Base-by-base conservation (phyloP, 352 stramenopile species). In the Phytophthora citrophthora region DNA sequence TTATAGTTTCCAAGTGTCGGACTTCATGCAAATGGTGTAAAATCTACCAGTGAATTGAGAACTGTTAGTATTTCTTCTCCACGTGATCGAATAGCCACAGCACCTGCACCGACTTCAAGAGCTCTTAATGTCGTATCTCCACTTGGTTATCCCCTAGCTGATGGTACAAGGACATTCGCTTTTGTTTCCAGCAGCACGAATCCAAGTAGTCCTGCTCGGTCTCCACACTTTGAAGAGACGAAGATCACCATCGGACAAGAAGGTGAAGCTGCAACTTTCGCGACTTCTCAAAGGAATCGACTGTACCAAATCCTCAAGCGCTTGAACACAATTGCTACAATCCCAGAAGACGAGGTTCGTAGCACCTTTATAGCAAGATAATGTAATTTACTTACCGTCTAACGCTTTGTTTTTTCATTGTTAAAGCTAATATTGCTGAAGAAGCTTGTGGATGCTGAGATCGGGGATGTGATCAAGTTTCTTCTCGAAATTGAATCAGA, bases 241-340 rank as follows among this genome's bases (percentile, higher is more conserved):
- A 89, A 88, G 49, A 89, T 91, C 48, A 77, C 65, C 12, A 70
- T 91, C 10, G 66, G 68, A 0, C 61, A 72, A 2, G 71, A 80
- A 32, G 77, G 77, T 8, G 64, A 59, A 10, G 62, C 55, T 1
- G 57, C 68, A 2, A 70, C 58, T 13, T 67, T 93, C 15, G 72
- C 74, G 0, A 52, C 85, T 41, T 93, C 84, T 0, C 74, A 90
- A 27, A 71, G 78, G 24, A 75, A 79, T 41, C 76, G 74, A 11
- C 51, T 93, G 34, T 93, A 93, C 61, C 74, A 87, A 47, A 81
- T 86, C 41, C 70, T 93, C 29, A 86, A 89, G 43, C 77, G 72
- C 4, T 55, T 93, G 46, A 86, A 70, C 40, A 58, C 70, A 0
- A 47, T 86, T n/a, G 55, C 84, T 9, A 27, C 57, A 1, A 62